Conservation (phyloP, 768 basidiomycete genomes). For the Russula sp. region DNA sequence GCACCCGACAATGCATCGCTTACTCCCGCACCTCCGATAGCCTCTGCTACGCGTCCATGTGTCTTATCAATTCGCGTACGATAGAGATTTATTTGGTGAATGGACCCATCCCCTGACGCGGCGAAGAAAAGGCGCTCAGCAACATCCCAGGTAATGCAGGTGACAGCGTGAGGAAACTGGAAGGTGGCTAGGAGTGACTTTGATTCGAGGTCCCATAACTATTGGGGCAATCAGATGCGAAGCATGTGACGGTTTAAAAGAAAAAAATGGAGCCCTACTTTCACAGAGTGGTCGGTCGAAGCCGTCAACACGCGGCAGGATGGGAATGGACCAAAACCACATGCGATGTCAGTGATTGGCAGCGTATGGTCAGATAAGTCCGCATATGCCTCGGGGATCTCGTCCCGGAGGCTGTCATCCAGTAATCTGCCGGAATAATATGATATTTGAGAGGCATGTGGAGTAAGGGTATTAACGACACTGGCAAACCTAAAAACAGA, state of each 20-base stretch:
- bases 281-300: conserved; percentile 87
- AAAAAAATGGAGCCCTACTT: conserved; percentile 50
- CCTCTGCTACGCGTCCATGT: conserved; percentile 56
- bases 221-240: conserved; percentile 23
- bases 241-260: not conserved
- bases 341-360: conserved; percentile 75
- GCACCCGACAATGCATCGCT: conserved; percentile 70
- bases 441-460: not conserved
- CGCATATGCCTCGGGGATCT: conserved; percentile 72
- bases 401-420: conserved; percentile 70
- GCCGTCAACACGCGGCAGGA: conserved; percentile 74
- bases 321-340: conserved; percentile 79
- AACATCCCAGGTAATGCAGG: conserved; percentile 70
- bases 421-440: conserved; percentile 52
- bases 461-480: conserved; percentile 19
- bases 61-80: conserved; percentile 54
- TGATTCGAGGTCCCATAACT: conserved; percentile 82
- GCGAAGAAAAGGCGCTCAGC: conserved; percentile 89
- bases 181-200: conserved; percentile 80
- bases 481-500: conserved; percentile 72
- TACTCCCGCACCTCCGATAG: conserved; percentile 70
- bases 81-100: conserved; percentile 80
- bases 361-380: conserved; percentile 90
- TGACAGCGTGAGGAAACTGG: conserved; percentile 75
- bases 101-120: conserved; percentile 67